Conservation (phyloP, 1,139 yeast species). For the Pichia sp. region DNA sequence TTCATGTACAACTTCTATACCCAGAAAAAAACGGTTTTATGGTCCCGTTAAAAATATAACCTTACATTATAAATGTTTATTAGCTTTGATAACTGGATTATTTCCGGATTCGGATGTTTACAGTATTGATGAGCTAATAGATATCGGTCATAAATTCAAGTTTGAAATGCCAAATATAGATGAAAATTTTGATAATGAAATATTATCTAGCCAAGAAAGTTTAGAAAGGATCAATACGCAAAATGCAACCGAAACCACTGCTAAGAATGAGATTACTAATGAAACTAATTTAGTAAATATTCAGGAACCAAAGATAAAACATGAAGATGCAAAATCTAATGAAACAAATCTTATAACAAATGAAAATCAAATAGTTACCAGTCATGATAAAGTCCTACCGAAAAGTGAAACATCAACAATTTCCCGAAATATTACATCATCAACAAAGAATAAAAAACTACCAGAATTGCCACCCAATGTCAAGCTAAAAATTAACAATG, state of each 20-base stretch:
- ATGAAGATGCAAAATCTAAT: too few species aligned
- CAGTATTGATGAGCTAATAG: slow-evolving; percentile 33
- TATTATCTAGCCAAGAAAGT: slow-evolving; percentile 7
- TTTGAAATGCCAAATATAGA: slow-evolving; percentile 33
- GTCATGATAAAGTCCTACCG: too few species aligned
- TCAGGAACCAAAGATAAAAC: background rate
- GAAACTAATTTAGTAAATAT: background rate
- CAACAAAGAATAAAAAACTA: background rate
- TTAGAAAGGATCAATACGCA: background rate
- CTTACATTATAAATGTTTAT: slow-evolving; percentile 35
- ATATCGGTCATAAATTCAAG: slow-evolving; percentile 32
- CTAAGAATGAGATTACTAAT: background rate
- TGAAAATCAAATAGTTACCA: too few species aligned
- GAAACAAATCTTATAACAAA: background rate
- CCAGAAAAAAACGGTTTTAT: slow-evolving; percentile 34
- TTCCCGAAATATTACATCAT: background rate
- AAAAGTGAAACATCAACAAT: too few species aligned
- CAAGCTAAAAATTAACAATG: slow-evolving; percentile 17
- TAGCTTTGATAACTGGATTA: slow-evolving; percentile 33
- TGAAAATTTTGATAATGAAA: slow-evolving; percentile 15
- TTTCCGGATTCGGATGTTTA: slow-evolving; percentile 38
- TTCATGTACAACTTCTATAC: slow-evolving; percentile 36
- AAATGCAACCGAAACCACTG: background rate
- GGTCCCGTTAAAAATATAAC: slow-evolving; percentile 35
- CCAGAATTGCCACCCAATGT: slow-evolving; percentile 19